These are phyloP conservation scores for Colletotrichum sp. DNA, from an alignment of 2,329 filamentous ascomycete genomes.

Conservation along the genomic window DNA sequence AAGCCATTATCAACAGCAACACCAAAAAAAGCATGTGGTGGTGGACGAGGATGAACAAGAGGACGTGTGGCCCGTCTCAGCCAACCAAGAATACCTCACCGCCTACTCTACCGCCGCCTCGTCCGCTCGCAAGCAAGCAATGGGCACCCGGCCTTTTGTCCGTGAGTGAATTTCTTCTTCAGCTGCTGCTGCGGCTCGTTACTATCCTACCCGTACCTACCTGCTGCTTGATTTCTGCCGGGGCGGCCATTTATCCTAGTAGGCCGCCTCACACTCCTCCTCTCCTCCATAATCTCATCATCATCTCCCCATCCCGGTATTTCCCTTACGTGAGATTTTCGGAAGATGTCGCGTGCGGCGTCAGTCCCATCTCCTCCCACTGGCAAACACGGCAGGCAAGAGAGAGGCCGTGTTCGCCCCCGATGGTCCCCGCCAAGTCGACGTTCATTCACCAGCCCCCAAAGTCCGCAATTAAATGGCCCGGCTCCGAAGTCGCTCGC, in stretches of 20 bases:
- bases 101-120: conserved; percentile 34
- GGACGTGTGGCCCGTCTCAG: conserved; percentile 34
- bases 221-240: not conserved
- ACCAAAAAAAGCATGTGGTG: not conserved
- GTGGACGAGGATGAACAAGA: conserved; percentile 20
- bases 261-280: not conserved
- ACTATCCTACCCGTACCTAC: not conserved
- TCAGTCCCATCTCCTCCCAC: not conserved
- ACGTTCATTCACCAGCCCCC: not conserved
- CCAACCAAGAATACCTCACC: conserved; percentile 32
- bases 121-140: conserved; percentile 32
- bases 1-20: not conserved
- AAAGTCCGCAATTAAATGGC: not conserved
- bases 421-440: not conserved
- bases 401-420: not conserved
- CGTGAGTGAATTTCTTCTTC: conserved; percentile 30
- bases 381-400: not conserved
- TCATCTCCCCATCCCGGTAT: conserved; percentile 6
- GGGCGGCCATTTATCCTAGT: not conserved
- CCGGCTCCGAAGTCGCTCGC: conserved; percentile 1
- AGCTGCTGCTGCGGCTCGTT: not conserved
- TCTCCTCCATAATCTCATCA: not conserved
- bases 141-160: conserved; percentile 36
- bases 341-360: conserved; percentile 4
- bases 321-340: conserved; percentile 13